These are phyloP conservation scores for Pythium monospermum DNA, from an alignment of 352 stramenopile genomes.

Conservation along the genomic window DNA sequence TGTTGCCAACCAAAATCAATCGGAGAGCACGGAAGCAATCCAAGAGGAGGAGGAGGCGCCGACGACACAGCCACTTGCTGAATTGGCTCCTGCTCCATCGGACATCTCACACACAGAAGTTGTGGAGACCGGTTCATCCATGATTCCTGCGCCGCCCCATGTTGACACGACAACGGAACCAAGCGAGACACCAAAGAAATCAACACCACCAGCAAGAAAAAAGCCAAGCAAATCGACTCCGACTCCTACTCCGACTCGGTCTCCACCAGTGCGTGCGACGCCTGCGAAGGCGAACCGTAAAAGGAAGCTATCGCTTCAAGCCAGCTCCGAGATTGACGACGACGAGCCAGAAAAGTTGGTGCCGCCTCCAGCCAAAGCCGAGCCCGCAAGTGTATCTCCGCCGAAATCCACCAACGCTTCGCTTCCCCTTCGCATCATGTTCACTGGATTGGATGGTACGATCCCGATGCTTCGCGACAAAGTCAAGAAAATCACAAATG, in stretches of 20 bases:
- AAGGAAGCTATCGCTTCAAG: background rate
- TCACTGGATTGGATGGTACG: slow-evolving; percentile 47
- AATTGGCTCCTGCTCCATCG: too few relatives aligned
- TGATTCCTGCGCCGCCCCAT: too few relatives aligned
- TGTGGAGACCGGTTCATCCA: background rate
- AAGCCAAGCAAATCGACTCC: too few relatives aligned
- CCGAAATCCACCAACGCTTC: too few relatives aligned
- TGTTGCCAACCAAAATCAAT: background rate
- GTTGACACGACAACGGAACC: too few relatives aligned
- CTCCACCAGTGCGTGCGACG: too few relatives aligned
- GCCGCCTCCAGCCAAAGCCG: background rate
- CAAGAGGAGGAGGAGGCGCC: background rate
- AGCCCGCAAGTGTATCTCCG: background rate
- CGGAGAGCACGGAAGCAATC: background rate
- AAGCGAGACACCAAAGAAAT: background rate
- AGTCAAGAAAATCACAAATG: slow-evolving; percentile 29
- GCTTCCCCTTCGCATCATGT: slow-evolving; percentile 52
- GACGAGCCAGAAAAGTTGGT: background rate
- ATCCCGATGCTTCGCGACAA: slow-evolving; percentile 22
- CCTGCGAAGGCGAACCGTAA: too few relatives aligned
- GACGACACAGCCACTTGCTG: background rate
- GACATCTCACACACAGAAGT: background rate
- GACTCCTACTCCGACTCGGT: too few relatives aligned
- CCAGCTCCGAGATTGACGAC: background rate
- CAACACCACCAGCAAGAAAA: background rate